Evolutionary conservation across 495 filamentous ascomycete species (phyloP), one percentile per base, ranked within the genome.

Genomic region (Aeminium ludgeri): DNA sequence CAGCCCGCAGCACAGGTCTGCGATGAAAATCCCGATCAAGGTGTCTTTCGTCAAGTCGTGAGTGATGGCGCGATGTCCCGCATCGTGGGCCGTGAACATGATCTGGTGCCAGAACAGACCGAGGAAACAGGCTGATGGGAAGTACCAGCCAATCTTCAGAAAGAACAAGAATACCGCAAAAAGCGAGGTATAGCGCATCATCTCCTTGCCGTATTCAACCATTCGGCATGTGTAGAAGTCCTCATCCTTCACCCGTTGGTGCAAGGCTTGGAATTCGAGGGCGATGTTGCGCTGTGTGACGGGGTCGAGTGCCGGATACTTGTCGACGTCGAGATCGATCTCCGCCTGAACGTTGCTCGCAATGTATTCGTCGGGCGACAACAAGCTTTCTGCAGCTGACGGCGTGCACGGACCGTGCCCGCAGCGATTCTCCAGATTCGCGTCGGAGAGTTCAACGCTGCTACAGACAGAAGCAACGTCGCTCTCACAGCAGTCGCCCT

Each of bases 31-130:
- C 29, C 64, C 65, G 31, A 68, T 65, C 19, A 67, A 38, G 2
- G 61, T 64, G 51, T 68, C 66, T 33, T 55, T 40, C 20, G 56
- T 52, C 38, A 68, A 67, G 50, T 62, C 61, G 34, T 63, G 58
- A 7, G 66, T 65, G 36, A 69, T 69, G 43, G 59, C 66, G 18
- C 53, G 59, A 44, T 69, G 66, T 12, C 64, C 66, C 8, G 66
- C 66, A 41, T 69, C 66, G 47, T 69, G 66, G 8, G 65, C 66
- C 2, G 59, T 62, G 57, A 69, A 69, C 63, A 69, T 67, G 53
- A 69, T 62, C 41, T 67, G 66, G 42, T 69, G 66, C 52, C 66
- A 69, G 43, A 69, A 68, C 17, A 63, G 38, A 10, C 66, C 66
- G 20, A 69, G 47, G 36, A 65, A 62, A 12, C 52, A 46, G n/a